Evolutionary conservation across 2,329 filamentous ascomycete genomes (phyloP), one percentile per base, ranked within the genome.

Genomic region (Diaporthe sp.): DNA sequence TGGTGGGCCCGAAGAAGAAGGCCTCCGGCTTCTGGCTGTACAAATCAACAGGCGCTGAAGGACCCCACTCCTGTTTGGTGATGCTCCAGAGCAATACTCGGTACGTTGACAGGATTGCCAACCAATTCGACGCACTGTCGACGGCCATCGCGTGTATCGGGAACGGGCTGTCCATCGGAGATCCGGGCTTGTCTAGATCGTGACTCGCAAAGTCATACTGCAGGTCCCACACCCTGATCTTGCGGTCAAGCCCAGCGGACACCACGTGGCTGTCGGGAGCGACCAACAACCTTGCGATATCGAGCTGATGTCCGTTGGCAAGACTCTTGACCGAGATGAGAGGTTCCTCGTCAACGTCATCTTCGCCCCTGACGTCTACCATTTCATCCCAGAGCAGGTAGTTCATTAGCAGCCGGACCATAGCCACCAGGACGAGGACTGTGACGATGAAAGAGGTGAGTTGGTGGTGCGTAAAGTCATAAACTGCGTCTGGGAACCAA

Each of bases 301-400:
- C 94, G 17, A 96, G 87, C 9, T 86, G 84, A 80, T 96, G 94
- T 0, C 92, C 92, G 19, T 88, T 87, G 37, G 86, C 86, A 15
- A 95, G 81, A 2, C 90, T 91, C 69, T 89, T 89, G 62, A 94
- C 87, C 0, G 88, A 89, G 17, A 96, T 83, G 1, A 89, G 83
- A 0, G 89, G 86, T 31, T 86, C 84, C 42, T 87, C 85, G n/a
- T 87, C 84, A 0, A 81, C 84, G 9, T 88, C 86, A 7, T 87
- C 84, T 12, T 88, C 85, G 9, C 85, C 84, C 2, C 87, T 86
- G 19, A 84, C 84, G 28, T 86, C 83, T 9, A 84, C 83, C 74
- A 88, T 84, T 72, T 93, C 91, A 75, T 92, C 92, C 89, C 91
- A 94, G 0, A 96, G 85, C 8, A 96, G 86, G 79, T 94, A 94